phyloP scores from a whole-genome alignment of 164 flowering plant genomes.

The Taxillus chinensis region DNA sequence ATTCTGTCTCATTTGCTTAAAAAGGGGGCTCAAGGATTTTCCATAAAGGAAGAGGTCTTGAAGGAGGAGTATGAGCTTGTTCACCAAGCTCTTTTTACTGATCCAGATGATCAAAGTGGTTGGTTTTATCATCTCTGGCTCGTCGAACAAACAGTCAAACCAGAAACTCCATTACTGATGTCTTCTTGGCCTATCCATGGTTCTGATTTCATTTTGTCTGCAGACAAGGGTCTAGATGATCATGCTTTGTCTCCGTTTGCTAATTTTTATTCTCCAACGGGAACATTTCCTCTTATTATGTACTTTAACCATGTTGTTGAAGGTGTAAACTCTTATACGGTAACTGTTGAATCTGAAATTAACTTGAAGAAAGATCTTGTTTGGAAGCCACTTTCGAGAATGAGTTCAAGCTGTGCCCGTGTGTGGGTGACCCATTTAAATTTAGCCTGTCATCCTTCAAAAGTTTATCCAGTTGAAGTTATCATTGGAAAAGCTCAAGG shows the following conservation, averaged over 20 bases:
- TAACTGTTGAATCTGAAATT: conserved; percentile 33
- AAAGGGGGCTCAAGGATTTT: conserved; percentile 36
- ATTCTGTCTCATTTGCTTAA: conserved; percentile 53
- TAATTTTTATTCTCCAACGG: conserved; percentile 19
- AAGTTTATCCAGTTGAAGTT: conserved; percentile 42
- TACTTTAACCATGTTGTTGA: conserved; percentile 65
- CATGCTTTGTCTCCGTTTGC: conserved; percentile 16
- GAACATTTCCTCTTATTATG: conserved; percentile 53
- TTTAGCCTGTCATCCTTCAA: conserved; percentile 22
- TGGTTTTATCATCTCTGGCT: conserved; percentile 99
- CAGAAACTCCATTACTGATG: conserved; percentile 43
- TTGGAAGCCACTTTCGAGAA: conserved; percentile 62
- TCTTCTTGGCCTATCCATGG: conserved; percentile 72
- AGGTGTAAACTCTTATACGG: conserved; percentile 58
- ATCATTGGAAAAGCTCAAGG: conserved; percentile 45
- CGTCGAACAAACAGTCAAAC: conserved; percentile 53
- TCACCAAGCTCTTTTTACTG: conserved; percentile 76
- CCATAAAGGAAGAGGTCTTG: conserved; percentile 46
- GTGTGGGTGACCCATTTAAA: conserved; percentile 61
- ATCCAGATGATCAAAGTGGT: conserved; percentile 95
- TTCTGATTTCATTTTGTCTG: conserved; percentile 30
- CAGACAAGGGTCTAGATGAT: conserved; percentile 16
- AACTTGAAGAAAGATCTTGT: conserved; percentile 26
- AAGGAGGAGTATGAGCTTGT: conserved; percentile 73
- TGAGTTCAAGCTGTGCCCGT: conserved; percentile 29